Conservation (phyloP, 768 basidiomycete species). For the Sistotremastrum niveocremeum region DNA sequence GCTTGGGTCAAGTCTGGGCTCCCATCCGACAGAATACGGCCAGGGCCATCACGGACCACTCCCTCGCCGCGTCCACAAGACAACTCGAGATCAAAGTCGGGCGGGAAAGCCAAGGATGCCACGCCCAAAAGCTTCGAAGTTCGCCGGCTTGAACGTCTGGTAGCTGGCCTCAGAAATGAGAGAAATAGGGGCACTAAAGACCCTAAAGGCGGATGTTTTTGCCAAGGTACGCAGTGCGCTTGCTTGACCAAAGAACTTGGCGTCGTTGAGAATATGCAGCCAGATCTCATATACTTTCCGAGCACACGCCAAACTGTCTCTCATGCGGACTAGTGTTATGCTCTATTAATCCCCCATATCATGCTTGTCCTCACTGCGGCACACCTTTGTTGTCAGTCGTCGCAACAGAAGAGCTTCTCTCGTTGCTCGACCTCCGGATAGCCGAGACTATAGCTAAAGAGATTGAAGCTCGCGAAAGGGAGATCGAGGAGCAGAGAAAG, state of each 20-base stretch:
- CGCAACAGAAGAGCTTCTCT: conserved; percentile 24
- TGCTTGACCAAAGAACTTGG: background rate
- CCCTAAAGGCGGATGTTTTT: conserved; percentile 56
- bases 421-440: conserved; percentile 32
- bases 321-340: conserved; percentile 55
- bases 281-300: conserved; percentile 42
- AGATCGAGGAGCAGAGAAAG: conserved; percentile 31
- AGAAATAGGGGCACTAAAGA: conserved; percentile 29
- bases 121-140: conserved; percentile 36
- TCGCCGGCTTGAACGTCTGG: conserved; percentile 31
- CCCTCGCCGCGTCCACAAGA: conserved; percentile 10
- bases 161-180: conserved; percentile 22
- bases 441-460: conserved; percentile 31
- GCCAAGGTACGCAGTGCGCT: conserved; percentile 33
- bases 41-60: conserved; percentile 10
- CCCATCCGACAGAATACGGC: conserved; percentile 41
- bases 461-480: conserved; percentile 32
- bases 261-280: conserved; percentile 23
- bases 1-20: conserved; percentile 9
- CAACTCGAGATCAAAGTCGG: conserved; percentile 24
- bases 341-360: conserved; percentile 36
- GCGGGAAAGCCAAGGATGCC: conserved; percentile 12
- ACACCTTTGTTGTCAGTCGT: conserved; percentile 22
- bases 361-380: conserved; percentile 42
- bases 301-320: conserved; percentile 39